Base-by-base conservation (phyloP, 2,329 filamentous ascomycete species). In the Hypomyces perniciosus region DNA sequence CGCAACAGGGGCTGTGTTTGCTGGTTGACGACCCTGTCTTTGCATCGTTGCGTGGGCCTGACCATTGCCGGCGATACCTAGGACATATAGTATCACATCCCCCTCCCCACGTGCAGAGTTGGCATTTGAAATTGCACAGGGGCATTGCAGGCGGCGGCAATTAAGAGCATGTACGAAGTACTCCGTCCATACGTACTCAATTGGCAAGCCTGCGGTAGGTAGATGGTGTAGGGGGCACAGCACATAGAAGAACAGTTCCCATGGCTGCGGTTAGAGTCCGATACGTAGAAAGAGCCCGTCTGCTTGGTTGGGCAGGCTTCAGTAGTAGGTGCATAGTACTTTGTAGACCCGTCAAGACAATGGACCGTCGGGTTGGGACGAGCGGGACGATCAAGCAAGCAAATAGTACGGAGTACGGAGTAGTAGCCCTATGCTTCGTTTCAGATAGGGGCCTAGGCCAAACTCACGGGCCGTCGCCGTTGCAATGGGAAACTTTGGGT, bases 311-410 rank as follows among this genome's bases (percentile, higher is more conserved):
- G 20, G 20, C 20, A 20, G 20, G 20, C 20, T 20, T 20, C 20
- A 20, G 20, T 20, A 20, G 3, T 20, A 20, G 20, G 20, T 20
- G 3, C 20, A 20, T 20, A 20, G 20, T 20, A 3, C 20, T 20
- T 20, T 20, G 20, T 20, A 20, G 20, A 20, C 20, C 20, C 20
- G 20, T 20, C 20, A 20, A 20, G 20, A 20, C 20, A 20, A 20
- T 20, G 20, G 20, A 20, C 20, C 20, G 20, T 20, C 20, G 20
- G 20, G 33, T 38, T 44, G 39, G 51, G 34, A 49, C 44, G 50
- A 43, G 54, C 59, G 61, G 61, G 61, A 63, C 56, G 59, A 63
- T 62, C 59, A 62, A 57, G 55, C 55, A 59, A 41, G 52, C 43
- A 50, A 45, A 6, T 37, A 12, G 20, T 20, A 20, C 20, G 20